Evolutionary conservation across 148 eudicot genomes (phyloP).

Genomic region (Chenopodium formosanum): DNA sequence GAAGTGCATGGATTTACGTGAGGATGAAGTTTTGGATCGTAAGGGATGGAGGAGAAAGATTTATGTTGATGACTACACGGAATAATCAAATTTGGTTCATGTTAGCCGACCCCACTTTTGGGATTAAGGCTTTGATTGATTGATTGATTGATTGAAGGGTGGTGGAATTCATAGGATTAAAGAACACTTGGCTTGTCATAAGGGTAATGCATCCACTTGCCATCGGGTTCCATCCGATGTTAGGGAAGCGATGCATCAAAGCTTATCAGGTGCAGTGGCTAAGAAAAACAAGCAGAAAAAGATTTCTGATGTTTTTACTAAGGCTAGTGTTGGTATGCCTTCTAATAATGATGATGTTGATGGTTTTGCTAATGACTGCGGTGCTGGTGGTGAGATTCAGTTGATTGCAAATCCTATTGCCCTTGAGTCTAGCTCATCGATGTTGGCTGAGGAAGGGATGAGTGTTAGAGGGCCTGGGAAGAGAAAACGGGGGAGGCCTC

Average conservation of each 20-base stretch:
- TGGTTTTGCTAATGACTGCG: conserved; percentile 40
- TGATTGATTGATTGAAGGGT: too few relatives aligned
- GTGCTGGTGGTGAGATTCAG: conserved; percentile 38
- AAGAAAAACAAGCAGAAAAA: conserved; percentile 83
- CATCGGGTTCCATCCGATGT: conserved; percentile 27
- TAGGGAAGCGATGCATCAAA: conserved; percentile 61
- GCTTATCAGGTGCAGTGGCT: conserved; percentile 55
- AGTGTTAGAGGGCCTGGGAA: conserved; percentile 38
- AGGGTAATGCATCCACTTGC: conserved; percentile 29
- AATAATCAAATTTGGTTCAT: too few relatives aligned
- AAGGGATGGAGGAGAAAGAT: too few relatives aligned
- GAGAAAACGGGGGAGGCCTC: conserved; percentile 68
- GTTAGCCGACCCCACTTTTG: too few relatives aligned
- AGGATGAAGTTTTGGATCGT: too few relatives aligned
- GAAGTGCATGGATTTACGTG: too few relatives aligned
- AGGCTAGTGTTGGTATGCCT: conserved; percentile 22
- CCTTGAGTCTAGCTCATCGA: conserved; percentile 39
- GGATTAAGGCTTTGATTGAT: too few relatives aligned
- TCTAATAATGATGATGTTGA: conserved; percentile 42
- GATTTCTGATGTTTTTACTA: conserved; percentile 43
- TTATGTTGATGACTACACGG: too few relatives aligned
- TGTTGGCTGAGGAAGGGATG: conserved; percentile 43
- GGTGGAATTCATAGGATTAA: conserved; percentile 78
- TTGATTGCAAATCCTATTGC: conserved; percentile 47
- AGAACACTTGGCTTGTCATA: conserved; percentile 50